Evolutionary conservation across 2,329 filamentous ascomycete species (phyloP).

Genomic region (Colletotrichum chrysophilum): DNA sequence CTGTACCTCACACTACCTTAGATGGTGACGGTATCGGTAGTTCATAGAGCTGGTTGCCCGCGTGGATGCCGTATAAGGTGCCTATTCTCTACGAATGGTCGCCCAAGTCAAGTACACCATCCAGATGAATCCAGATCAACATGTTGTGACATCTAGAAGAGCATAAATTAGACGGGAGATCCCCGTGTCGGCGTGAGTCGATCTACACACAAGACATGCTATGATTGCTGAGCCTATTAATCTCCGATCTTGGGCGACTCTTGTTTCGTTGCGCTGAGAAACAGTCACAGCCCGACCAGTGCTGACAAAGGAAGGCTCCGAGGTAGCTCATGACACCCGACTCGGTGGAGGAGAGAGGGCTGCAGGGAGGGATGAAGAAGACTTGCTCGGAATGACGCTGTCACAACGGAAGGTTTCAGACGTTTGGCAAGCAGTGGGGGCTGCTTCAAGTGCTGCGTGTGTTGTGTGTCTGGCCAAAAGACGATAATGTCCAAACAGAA

Average conservation of each 20-base stretch:
- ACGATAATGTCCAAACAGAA: neutral
- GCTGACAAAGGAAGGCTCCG: neutral
- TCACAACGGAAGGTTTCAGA: conserved; percentile 15
- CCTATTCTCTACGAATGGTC: too few species aligned
- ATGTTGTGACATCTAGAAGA: neutral
- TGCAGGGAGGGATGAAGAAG: neutral
- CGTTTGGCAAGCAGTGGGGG: conserved; percentile 12
- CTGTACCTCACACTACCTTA: too few species aligned
- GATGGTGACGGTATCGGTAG: neutral
- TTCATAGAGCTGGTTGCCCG: neutral
- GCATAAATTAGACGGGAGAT: neutral
- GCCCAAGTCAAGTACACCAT: neutral
- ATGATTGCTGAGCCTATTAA: neutral
- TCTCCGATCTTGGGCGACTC: neutral
- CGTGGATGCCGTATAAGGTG: neutral
- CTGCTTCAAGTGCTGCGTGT: neutral
- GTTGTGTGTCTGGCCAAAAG: neutral
- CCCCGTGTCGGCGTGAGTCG: neutral
- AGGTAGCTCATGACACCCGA: neutral
- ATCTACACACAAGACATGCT: neutral
- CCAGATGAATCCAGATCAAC: neutral
- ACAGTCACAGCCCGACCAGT: neutral
- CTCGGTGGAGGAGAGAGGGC: too few species aligned
- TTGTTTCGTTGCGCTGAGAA: neutral
- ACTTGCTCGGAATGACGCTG: neutral